Percentiles rank a stretch among this genome's conserved stretches.
Conservation (phyloP, 345 rosid genomes). For the Salix udensis region DNA sequence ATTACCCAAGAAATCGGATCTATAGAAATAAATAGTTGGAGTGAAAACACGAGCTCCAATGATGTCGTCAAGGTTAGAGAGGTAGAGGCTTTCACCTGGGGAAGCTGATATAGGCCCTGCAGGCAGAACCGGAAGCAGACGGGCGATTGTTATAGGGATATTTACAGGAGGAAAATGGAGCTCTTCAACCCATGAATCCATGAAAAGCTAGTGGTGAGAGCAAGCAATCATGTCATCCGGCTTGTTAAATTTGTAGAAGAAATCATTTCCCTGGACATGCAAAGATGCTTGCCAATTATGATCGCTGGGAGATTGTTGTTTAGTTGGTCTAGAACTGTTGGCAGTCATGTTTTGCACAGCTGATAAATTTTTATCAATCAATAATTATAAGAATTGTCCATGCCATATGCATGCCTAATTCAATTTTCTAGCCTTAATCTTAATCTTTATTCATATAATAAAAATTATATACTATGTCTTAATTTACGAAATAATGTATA, state of each 20-base stretch:
- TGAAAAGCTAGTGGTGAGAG: background rate
- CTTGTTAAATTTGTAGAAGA: constrained; percentile 20
- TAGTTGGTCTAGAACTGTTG: constrained; percentile 35
- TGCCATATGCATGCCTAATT: too few relatives aligned
- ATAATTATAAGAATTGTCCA: background rate
- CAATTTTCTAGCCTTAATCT: too few relatives aligned
- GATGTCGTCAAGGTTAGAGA: constrained; percentile 80
- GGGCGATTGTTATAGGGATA: constrained; percentile 43
- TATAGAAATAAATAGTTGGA: constrained; percentile 77
- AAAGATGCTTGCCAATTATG: constrained; percentile 13
- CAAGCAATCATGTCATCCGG: background rate
- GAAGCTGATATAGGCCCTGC: constrained; percentile 51
- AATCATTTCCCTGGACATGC: constrained; percentile 9
- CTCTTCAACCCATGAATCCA: constrained; percentile 67
- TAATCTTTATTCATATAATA: background rate
- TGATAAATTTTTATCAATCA: background rate
- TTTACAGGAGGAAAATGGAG: constrained; percentile 47
- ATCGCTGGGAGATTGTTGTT: constrained; percentile 7
- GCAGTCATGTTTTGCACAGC: constrained; percentile 23
- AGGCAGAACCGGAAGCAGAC: constrained; percentile 41
- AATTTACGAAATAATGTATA: too few relatives aligned
- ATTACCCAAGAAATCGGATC: constrained; percentile 11
- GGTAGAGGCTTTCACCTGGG: constrained; percentile 55
- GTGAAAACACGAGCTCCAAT: constrained; percentile 81
- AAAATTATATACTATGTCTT: background rate